Base-by-base conservation (phyloP, 768 basidiomycete species). In the Mycena belliarum region DNA sequence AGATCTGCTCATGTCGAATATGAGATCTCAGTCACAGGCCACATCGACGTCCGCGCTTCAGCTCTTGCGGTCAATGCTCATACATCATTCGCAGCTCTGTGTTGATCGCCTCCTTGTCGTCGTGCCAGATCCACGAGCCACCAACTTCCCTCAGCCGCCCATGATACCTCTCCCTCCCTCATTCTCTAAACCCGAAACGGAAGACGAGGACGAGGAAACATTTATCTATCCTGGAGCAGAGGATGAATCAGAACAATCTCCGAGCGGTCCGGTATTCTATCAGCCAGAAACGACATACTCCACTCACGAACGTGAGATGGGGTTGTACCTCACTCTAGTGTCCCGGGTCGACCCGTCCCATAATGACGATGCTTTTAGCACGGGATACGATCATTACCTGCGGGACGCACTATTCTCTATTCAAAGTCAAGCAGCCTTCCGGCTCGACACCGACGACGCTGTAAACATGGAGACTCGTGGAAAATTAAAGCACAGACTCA, bases 251-350 rank as follows among this genome's bases (percentile, higher is more conserved):
- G 38, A 45, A 58, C 51, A 45, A 15, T 55, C 49, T 41, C 59
- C 74, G 12, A 55, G 64, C 29, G 57, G 66, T 40, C 73, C 79
- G 14, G 63, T 78, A 24, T 86, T 85, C 62, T 65, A 72, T 21
- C 87, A 87, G 65, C 89, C 91, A 3, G 82, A 82, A 56, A 89
- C 85, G 32, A 93, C 89, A 20, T 86, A 82, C 69, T 82, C 81
- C n/a, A 89, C 89, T 1, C 91, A 91, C 67, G 88, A 91, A 66
- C 86, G 88, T 23, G 92, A 94, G 73, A 88, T 91, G 81, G 84
- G 81, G 6, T 79, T 95, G 23, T 94, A 95, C 64, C 79, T 90
- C 49, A 76, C 86, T 23, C 80, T 91, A 2, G 84, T 95, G 18
- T 89, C 88, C n/a, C 83, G 88, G 16, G 80, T 91, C 18, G 86